These are phyloP conservation scores for Puccinia hordei DNA, from an alignment of 1,284 basidiomycete species.

Conservation along the genomic window DNA sequence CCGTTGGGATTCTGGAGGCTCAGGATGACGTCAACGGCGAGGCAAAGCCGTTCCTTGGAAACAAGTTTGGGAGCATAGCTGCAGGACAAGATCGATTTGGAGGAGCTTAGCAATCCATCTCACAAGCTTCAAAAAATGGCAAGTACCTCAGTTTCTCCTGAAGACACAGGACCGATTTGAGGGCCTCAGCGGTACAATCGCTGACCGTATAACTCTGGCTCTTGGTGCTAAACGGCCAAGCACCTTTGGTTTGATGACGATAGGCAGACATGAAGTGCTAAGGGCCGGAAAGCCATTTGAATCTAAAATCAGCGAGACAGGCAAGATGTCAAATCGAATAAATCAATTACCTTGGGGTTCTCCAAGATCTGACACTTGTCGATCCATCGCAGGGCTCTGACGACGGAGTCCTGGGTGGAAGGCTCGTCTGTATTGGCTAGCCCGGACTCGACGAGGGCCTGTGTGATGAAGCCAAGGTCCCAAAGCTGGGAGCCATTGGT, in stretches of 20 bases:
- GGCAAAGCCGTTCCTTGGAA: conserved; percentile 73
- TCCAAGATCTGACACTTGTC: conserved; percentile 84
- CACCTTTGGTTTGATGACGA: conserved; percentile 87
- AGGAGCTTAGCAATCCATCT: not conserved
- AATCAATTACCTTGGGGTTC: conserved; percentile 66
- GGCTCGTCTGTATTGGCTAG: conserved; percentile 69
- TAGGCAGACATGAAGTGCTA: conserved; percentile 70
- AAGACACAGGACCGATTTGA: conserved; percentile 89
- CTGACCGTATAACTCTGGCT: conserved; percentile 94
- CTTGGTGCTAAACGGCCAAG: conserved; percentile 93
- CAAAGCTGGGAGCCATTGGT: conserved; percentile 65
- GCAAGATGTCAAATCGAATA: not conserved
- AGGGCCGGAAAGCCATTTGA: not conserved
- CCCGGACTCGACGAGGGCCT: conserved; percentile 87
- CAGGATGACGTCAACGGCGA: conserved; percentile 86
- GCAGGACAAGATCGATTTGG: not conserved
- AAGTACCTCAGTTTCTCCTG: conserved; percentile 74
- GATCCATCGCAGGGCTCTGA: conserved; percentile 80
- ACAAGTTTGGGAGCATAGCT: conserved; percentile 76
- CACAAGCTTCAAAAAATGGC: not conserved
- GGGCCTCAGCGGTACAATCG: conserved; percentile 92
- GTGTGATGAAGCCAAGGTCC: conserved; percentile 89
- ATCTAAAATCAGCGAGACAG: not conserved
- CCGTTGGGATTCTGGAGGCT: conserved; percentile 85
- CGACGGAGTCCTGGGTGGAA: conserved; percentile 70